These are phyloP conservation scores for Penicillium sp. DNA, from an alignment of 2,329 filamentous ascomycete genomes.

Conservation along the genomic window DNA sequence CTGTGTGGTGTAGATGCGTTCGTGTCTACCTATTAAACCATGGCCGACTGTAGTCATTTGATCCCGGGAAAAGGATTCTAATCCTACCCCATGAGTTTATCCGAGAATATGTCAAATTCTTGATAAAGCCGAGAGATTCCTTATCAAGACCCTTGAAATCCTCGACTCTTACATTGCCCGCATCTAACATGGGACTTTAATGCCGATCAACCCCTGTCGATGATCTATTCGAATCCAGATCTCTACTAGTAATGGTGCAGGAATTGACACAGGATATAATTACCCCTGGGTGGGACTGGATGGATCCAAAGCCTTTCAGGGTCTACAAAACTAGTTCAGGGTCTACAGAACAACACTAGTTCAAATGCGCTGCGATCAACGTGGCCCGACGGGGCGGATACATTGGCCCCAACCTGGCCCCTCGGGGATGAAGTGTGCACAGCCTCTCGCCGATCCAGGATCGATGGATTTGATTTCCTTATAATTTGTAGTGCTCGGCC, in stretches of 20 bases:
- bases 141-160: not conserved
- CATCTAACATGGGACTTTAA: not conserved
- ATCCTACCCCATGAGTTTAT: not conserved
- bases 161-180: not conserved
- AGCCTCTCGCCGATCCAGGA: not conserved
- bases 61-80: not conserved
- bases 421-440: not conserved
- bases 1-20: not conserved
- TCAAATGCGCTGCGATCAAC: not conserved
- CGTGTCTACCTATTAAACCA: not conserved
- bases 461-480: not conserved
- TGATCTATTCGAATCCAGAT: not conserved
- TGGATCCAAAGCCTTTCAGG: not conserved
- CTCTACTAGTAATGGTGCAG: not conserved
- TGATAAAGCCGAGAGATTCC: not conserved
- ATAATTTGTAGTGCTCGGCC: not conserved
- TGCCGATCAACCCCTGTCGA: not conserved
- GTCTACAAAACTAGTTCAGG: not conserved
- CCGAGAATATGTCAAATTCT: not conserved
- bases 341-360: not conserved
- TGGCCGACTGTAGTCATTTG: not conserved
- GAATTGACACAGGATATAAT: not conserved
- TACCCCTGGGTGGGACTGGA: not conserved
- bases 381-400: not conserved
- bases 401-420: not conserved